Base-by-base conservation (phyloP, 257 asterid genomes). In the Striga asiatica region DNA sequence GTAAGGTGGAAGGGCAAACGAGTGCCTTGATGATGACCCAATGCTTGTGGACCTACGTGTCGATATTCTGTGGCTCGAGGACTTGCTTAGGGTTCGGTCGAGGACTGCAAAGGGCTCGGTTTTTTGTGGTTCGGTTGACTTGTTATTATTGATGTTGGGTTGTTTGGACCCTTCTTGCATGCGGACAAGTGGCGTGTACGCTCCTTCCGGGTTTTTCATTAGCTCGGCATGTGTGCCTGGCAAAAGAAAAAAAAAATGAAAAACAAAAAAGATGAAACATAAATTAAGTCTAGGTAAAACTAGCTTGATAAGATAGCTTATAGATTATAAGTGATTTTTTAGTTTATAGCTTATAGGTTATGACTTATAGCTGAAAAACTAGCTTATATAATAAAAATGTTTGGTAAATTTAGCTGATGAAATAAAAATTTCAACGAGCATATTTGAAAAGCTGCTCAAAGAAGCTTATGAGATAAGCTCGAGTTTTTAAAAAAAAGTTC, bases 181-280 rank as follows among this genome's bases (percentile, higher is more conserved):
- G 10, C 65, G 79, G 51, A 88, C 65, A 23, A 88, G 85, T 65
- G 78, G 95, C 2, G 71, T 55, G 50, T 85, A 85, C 1, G 87
- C 89, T 42, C 97, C 95, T 50, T 76, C 74, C 1, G 83, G 75
- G 69, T 88, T 75, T 60, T 64, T 35, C 43, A 85, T 78, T 77
- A 88, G 60, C 43, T 80, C 83, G 8, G 64, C 66, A 68, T 88
- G 97, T 43, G 84, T 80, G 9, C 97, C 97, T 88, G 67, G 94
- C 95, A 8, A 58, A 64, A 31, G 81, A 81, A 42, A 17, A 42
- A n/a, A n/a, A n/a, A n/a, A n/a, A n/a, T n/a, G n/a, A n/a, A n/a
- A n/a, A n/a, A n/a, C n/a, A n/a, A n/a, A n/a, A n/a, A n/a, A n/a
- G n/a, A n/a, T n/a, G n/a, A n/a, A n/a, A n/a, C n/a, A n/a, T n/a